A percentile compares a stretch with the other conserved stretches of the same genome.
These are phyloP conservation scores for Cyathus striatus DNA, from an alignment of 768 basidiomycete genomes.

Conservation along the genomic window DNA sequence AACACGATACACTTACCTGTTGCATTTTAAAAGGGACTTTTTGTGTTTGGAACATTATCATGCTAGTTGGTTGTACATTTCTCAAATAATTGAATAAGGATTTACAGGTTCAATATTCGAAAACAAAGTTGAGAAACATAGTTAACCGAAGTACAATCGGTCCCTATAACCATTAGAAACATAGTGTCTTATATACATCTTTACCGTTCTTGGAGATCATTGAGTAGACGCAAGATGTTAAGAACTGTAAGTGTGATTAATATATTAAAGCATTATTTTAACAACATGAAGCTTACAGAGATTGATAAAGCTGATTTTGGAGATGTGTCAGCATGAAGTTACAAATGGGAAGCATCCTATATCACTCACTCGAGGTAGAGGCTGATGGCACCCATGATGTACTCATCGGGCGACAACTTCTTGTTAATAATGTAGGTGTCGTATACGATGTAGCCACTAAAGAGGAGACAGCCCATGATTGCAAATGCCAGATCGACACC, in stretches of 20 bases:
- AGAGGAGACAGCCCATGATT: constrained; percentile 72
- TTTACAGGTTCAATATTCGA: too few species aligned
- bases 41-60: too few species aligned
- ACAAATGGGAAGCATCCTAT: not conserved
- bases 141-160: too few species aligned
- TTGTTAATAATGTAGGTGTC: constrained; percentile 91
- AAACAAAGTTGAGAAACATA: too few species aligned
- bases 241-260: constrained; percentile 49
- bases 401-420: constrained; percentile 88
- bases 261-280: not conserved
- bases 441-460: constrained; percentile 87
- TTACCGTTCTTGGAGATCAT: constrained; percentile 48
- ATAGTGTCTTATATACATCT: too few species aligned
- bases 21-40: too few species aligned
- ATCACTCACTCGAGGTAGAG: constrained; percentile 89
- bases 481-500: constrained; percentile 83
- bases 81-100: too few species aligned
- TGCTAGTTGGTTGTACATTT: too few species aligned
- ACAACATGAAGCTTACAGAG: constrained; percentile 52
- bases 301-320: constrained; percentile 67
- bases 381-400: constrained; percentile 83
- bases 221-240: constrained; percentile 80
- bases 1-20: too few species aligned
- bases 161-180: too few species aligned
- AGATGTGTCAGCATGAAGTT: constrained; percentile 10